Conservation (phyloP, 2,329 filamentous ascomycete species). For the Fusarium nanum region DNA sequence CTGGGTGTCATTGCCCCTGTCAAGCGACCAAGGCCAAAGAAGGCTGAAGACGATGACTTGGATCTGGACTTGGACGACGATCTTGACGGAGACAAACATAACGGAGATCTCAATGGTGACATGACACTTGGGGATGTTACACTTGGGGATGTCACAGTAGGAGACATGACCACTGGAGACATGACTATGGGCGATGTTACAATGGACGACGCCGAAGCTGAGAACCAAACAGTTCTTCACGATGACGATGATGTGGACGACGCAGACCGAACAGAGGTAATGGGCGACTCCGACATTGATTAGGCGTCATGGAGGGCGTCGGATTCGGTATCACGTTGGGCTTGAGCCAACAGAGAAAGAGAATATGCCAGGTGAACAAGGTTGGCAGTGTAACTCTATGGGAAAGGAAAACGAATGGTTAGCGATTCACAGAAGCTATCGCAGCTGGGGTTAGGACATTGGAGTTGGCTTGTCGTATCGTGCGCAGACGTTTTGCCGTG, state of each 20-base stretch:
- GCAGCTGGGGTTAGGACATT: slow-evolving; percentile 18
- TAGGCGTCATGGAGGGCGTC: slow-evolving; percentile 16
- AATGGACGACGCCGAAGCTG: slow-evolving; percentile 66
- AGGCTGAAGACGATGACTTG: slow-evolving; percentile 38
- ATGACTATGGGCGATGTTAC: slow-evolving; percentile 54
- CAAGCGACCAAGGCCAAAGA: slow-evolving; percentile 56
- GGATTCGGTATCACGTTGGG: not conserved
- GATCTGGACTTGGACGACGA: slow-evolving; percentile 47
- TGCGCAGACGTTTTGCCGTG: not conserved
- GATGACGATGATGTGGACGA: slow-evolving; percentile 62
- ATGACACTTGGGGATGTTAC: slow-evolving; percentile 62
- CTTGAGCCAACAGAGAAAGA: not conserved
- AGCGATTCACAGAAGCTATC: slow-evolving; percentile 30
- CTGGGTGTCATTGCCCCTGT: slow-evolving; percentile 60
- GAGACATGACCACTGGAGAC: slow-evolving; percentile 49
- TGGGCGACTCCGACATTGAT: slow-evolving; percentile 53
- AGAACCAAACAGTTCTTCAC: slow-evolving; percentile 55
- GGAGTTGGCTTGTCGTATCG: slow-evolving; percentile 31
- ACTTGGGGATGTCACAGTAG: slow-evolving; percentile 52
- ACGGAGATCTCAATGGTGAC: slow-evolving; percentile 34
- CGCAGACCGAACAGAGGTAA: slow-evolving; percentile 53
- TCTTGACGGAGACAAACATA: slow-evolving; percentile 36
- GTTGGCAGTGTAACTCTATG: slow-evolving; percentile 18
- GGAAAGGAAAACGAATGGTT: slow-evolving; percentile 25
- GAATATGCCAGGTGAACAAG: not conserved